phyloP scores from a whole-genome alignment of 2,329 filamentous ascomycete genomes.

The Pseudogymnoascus sp. region DNA sequence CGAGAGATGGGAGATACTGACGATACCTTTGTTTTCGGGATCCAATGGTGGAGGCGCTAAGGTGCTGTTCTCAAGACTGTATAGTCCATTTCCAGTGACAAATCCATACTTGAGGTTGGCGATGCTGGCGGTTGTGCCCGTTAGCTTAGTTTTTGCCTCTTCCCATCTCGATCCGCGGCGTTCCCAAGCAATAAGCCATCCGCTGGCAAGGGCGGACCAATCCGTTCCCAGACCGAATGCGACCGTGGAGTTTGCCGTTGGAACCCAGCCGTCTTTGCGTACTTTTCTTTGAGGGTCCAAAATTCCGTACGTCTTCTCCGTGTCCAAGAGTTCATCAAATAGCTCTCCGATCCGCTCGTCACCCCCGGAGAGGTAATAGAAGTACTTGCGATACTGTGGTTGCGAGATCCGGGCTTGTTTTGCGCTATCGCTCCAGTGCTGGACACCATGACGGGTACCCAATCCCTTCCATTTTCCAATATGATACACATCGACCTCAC shows the following conservation, averaged over 20 bases:
- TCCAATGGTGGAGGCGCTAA: constrained; percentile 45
- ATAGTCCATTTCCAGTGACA: constrained; percentile 46
- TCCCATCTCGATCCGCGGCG: constrained; percentile 44
- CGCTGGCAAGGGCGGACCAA: constrained; percentile 47
- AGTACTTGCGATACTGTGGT: constrained; percentile 47
- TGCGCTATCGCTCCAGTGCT: constrained; percentile 51
- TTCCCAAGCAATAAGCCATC: constrained; percentile 54
- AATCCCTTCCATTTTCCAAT: constrained; percentile 48
- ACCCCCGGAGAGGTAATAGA: constrained; percentile 22
- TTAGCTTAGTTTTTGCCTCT: constrained; percentile 42
- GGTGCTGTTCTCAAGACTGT: constrained; percentile 40
- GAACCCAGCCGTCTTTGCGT: constrained; percentile 41
- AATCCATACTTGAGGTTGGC: constrained; percentile 49
- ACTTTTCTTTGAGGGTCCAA: constrained; percentile 53
- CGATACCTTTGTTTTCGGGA: constrained; percentile 32
- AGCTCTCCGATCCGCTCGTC: constrained; percentile 21
- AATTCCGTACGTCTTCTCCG: constrained; percentile 41
- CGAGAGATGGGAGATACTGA: constrained; percentile 43
- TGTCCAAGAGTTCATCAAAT: constrained; percentile 34
- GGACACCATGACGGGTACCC: constrained; percentile 53
- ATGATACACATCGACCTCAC: constrained; percentile 56
- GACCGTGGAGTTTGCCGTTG: constrained; percentile 32
- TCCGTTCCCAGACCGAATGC: constrained; percentile 49
- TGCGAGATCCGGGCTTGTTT: constrained; percentile 55
- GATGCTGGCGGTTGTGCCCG: constrained; percentile 41